Evolutionary conservation across 192 early-diverging fungal species (phyloP).

Genomic region (Mortierella claussenii): DNA sequence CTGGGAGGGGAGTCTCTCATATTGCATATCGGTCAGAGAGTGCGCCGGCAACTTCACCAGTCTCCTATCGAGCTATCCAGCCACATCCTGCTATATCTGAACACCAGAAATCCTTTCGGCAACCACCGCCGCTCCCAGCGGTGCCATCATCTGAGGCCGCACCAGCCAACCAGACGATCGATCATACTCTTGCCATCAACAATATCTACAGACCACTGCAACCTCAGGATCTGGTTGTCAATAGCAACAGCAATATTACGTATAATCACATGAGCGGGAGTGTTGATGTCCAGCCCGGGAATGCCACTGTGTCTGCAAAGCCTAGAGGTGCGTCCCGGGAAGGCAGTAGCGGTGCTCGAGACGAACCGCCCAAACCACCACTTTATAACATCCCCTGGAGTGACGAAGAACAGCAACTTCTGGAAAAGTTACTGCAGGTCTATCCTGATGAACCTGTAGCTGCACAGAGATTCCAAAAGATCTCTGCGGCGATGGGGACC

Average conservation of each 20-base stretch:
- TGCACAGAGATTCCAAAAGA: constrained; percentile 76
- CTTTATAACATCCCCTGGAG: constrained; percentile 77
- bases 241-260: constrained; percentile 36
- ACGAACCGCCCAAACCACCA: constrained; percentile 57
- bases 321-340: constrained; percentile 25
- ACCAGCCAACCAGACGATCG: constrained; percentile 12
- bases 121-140: too few relatives aligned
- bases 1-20: not conserved
- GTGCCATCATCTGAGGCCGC: not conserved
- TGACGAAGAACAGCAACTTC: constrained; percentile 73
- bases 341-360: constrained; percentile 39
- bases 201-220: not conserved
- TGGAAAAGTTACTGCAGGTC: constrained; percentile 65
- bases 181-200: constrained; percentile 6
- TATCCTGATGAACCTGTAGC: constrained; percentile 79
- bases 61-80: not conserved
- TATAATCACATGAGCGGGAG: constrained; percentile 50
- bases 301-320: constrained; percentile 3
- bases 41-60: not conserved
- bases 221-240: not conserved
- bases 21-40: not conserved
- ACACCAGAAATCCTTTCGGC: not conserved
- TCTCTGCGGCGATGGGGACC: constrained; percentile 73
- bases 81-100: not conserved
- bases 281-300: constrained; percentile 31